These are phyloP conservation scores for Aleurites moluccanus DNA, from an alignment of 441 rosid species.

Conservation along the genomic window DNA sequence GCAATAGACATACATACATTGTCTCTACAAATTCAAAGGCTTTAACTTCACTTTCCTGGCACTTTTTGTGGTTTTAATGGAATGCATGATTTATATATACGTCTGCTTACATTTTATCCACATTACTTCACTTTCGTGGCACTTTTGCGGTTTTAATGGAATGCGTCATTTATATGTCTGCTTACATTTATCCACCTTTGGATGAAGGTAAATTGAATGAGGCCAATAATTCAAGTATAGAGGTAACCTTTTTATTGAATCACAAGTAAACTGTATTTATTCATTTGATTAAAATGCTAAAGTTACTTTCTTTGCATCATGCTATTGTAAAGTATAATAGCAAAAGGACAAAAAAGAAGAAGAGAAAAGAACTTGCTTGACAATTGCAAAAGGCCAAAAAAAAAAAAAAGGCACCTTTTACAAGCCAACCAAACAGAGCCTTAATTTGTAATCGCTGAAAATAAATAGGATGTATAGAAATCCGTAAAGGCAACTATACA, in stretches of 20 bases:
- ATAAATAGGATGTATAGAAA: not conserved
- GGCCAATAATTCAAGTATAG: not conserved
- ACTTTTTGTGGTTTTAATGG: not conserved
- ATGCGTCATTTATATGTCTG: not conserved
- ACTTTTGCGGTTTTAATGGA: not conserved
- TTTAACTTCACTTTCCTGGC: constrained; percentile 3
- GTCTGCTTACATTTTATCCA: not conserved
- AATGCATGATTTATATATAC: not conserved
- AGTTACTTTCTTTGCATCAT: not conserved
- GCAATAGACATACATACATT: not conserved
- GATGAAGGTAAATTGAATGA: constrained; percentile 1
- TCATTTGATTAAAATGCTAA: not conserved
- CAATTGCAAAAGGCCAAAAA: not conserved
- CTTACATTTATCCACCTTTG: constrained; percentile 1
- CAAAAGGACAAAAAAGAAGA: not conserved
- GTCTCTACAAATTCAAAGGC: constrained; percentile 3
- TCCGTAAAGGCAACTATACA: not conserved
- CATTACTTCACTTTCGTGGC: not conserved
- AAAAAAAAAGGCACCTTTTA: not conserved
- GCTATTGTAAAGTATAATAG: not conserved
- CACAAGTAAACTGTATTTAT: not conserved
- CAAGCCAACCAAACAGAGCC: not conserved
- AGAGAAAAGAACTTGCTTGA: not conserved
- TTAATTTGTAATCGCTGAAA: not conserved
- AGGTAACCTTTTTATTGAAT: not conserved